Conservation (phyloP, 768 basidiomycete genomes). For the Kockovaella imperatae region DNA sequence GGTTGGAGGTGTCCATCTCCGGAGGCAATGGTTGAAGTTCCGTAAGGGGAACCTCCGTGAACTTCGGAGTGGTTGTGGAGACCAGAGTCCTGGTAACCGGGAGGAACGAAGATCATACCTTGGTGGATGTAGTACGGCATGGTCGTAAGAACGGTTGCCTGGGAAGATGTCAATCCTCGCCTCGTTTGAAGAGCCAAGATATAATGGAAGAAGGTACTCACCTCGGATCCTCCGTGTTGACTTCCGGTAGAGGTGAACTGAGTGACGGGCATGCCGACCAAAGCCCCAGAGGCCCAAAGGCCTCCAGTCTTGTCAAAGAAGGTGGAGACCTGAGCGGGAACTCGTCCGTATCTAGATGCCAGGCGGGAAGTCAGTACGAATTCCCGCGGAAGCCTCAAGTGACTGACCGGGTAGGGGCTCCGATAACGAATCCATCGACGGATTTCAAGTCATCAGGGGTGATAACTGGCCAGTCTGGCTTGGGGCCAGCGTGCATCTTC, state of each 20-base stretch:
- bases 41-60: constrained; percentile 62
- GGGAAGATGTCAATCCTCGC: constrained; percentile 1
- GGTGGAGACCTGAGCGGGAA: constrained; percentile 38
- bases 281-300: constrained; percentile 46
- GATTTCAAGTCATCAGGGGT: constrained; percentile 51
- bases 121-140: constrained; percentile 58
- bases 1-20: constrained; percentile 36
- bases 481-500: constrained; percentile 56
- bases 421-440: constrained; percentile 64
- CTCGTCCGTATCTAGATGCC: constrained; percentile 55
- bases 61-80: constrained; percentile 38
- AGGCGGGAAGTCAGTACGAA: constrained; percentile 29
- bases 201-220: not conserved
- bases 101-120: constrained; percentile 48
- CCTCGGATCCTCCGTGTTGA: constrained; percentile 69
- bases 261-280: constrained; percentile 46
- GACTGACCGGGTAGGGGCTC: constrained; percentile 45
- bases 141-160: constrained; percentile 47
- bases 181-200: constrained; percentile 1
- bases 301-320: constrained; percentile 62
- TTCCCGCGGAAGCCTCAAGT: not conserved
- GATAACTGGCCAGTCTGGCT: constrained; percentile 61
- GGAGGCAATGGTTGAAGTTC: constrained; percentile 51
- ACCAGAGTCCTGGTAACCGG: constrained; percentile 49
- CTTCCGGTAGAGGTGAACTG: constrained; percentile 65